A percentile compares a stretch with the other conserved stretches of the same genome.
phyloP scores from a whole-genome alignment of 2,329 filamentous ascomycete genomes.

The Fusarium avenaceum region DNA sequence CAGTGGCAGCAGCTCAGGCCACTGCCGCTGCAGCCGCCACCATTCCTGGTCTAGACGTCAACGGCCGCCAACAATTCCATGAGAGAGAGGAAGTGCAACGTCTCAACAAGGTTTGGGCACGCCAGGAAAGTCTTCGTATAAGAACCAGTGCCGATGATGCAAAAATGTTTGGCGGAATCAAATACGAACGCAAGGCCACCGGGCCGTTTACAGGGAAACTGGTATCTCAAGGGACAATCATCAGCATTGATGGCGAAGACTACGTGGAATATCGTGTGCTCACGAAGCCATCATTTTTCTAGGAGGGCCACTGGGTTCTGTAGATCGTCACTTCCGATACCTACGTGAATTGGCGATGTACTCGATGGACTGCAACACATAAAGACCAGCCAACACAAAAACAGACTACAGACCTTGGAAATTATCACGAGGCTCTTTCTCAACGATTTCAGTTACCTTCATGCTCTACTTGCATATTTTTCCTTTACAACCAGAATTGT shows the following conservation, averaged over 20 bases:
- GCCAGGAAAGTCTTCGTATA: constrained; percentile 64
- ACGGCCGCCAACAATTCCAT: constrained; percentile 56
- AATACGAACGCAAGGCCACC: constrained; percentile 72
- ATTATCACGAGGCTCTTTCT: not conserved
- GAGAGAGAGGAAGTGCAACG: constrained; percentile 65
- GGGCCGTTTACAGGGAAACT: constrained; percentile 74
- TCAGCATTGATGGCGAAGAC: constrained; percentile 75
- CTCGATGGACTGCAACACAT: not conserved
- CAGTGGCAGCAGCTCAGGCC: constrained; percentile 51
- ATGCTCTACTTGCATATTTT: not conserved
- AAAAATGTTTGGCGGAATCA: constrained; percentile 71
- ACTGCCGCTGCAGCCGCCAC: constrained; percentile 51
- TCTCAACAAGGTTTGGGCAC: constrained; percentile 68
- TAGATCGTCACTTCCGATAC: not conserved
- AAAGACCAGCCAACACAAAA: not conserved
- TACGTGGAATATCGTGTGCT: constrained; percentile 76
- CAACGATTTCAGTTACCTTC: not conserved
- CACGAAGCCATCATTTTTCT: constrained; percentile 74
- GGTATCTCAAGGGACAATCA: constrained; percentile 71
- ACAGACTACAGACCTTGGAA: not conserved
- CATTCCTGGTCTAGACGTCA: constrained; percentile 39
- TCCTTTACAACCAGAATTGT: not conserved
- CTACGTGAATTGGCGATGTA: not conserved
- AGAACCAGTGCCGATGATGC: constrained; percentile 63
- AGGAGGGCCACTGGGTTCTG: not conserved